These are phyloP conservation scores for Trichoderma breve DNA, from an alignment of 2,329 filamentous ascomycete species.

Conservation along the genomic window DNA sequence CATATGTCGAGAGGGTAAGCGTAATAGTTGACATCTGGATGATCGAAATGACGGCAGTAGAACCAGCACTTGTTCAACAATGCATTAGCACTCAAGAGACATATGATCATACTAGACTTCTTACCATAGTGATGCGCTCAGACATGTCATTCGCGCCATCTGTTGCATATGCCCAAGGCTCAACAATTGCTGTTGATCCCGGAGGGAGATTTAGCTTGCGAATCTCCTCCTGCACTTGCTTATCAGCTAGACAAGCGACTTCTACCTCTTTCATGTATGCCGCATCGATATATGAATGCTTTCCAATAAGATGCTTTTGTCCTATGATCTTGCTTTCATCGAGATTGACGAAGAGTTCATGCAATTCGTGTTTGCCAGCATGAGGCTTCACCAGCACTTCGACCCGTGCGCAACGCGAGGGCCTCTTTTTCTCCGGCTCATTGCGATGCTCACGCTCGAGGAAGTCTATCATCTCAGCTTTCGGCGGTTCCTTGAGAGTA, in stretches of 20 bases:
- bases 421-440: rapidly evolving
- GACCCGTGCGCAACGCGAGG: neutral
- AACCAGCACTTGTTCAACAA: neutral
- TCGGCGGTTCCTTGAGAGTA: neutral
- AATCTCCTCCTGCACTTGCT: neutral
- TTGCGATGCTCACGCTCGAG: neutral
- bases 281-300: neutral
- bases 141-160: neutral
- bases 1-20: neutral
- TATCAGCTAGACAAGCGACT: neutral
- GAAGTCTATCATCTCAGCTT: neutral
- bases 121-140: neutral
- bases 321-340: neutral
- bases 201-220: neutral
- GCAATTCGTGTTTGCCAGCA: neutral
- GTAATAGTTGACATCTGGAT: neutral
- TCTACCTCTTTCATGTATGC: neutral
- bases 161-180: neutral
- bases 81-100: neutral
- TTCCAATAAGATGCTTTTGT: neutral
- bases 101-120: neutral
- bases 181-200: neutral
- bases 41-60: neutral
- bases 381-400: neutral
- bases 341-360: neutral